Conservation (phyloP, 129 eudicot species). For the sunflower (Helianthus annuus) region DNA sequence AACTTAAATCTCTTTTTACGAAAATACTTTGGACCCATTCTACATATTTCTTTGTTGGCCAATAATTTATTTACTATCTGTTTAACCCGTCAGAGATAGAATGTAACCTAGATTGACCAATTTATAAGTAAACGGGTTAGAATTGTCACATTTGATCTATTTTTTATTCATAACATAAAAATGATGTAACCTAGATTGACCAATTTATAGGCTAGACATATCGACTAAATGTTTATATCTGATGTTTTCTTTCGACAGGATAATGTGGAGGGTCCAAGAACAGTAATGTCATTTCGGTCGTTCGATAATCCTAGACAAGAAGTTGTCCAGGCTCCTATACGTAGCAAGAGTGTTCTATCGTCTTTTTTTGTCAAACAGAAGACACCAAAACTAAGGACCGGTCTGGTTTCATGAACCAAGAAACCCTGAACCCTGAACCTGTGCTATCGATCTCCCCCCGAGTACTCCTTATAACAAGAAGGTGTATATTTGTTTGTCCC, state of each 20-base stretch:
- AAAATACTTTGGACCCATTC: neutral
- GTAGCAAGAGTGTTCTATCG: slow-evolving; percentile 82
- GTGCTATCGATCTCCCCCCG: neutral
- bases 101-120: neutral
- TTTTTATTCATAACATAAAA: neutral
- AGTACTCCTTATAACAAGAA: neutral
- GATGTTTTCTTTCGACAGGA: slow-evolving; percentile 50
- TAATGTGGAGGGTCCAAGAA: slow-evolving; percentile 43
- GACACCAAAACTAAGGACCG: slow-evolving; percentile 58
- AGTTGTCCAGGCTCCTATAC: slow-evolving; percentile 52
- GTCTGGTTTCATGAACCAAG: slow-evolving; percentile 43
- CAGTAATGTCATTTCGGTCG: slow-evolving; percentile 68
- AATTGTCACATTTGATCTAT: slow-evolving; percentile 5
- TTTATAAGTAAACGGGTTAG: neutral
- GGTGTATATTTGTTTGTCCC: slow-evolving; percentile 15
- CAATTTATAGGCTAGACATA: neutral
- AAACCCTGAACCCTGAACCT: neutral
- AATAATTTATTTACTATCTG: neutral
- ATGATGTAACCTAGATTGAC: no score
- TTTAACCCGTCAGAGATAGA: neutral
- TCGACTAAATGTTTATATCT: neutral
- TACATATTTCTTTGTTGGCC: neutral
- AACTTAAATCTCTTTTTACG: neutral
- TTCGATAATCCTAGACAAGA: slow-evolving; percentile 52
- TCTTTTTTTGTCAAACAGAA: slow-evolving; percentile 89